Conservation (phyloP, 371 early-diverging fungal species). For the Sanchytrium tribonematis region DNA sequence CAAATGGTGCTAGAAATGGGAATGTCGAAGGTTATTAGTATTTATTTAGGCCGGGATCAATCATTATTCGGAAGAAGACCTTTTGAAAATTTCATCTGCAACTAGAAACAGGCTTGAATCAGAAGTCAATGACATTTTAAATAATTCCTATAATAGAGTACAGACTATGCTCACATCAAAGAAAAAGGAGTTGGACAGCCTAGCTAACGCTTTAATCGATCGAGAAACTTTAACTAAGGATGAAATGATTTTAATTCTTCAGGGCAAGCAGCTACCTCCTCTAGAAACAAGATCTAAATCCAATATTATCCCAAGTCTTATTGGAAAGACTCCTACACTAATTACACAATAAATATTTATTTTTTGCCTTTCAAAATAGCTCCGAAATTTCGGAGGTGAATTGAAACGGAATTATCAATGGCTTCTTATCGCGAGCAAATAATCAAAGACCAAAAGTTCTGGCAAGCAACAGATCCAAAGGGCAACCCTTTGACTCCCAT, state of each 20-base stretch:
- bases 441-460: neutral
- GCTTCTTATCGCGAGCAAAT: neutral
- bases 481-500: neutral
- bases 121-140: conserved; percentile 44
- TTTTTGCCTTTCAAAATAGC: neutral
- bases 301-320: neutral
- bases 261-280: neutral
- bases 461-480: neutral
- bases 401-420: too few relatives aligned
- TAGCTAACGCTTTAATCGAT: conserved; percentile 68
- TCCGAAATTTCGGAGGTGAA: too few relatives aligned
- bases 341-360: neutral
- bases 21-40: conserved; percentile 55
- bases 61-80: conserved; percentile 27
- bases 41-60: neutral
- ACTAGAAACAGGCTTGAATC: conserved; percentile 51
- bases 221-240: conserved; percentile 67
- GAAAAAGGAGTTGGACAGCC: conserved; percentile 53
- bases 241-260: conserved; percentile 25
- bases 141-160: conserved; percentile 27
- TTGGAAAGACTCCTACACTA: neutral
- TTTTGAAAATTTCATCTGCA: conserved; percentile 30
- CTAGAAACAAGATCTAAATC: neutral
- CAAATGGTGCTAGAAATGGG: conserved; percentile 73
- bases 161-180: conserved; percentile 33